Evolutionary conservation across 2,329 filamentous ascomycete species (phyloP).

Genomic region (Coleophoma eucalyptorum): DNA sequence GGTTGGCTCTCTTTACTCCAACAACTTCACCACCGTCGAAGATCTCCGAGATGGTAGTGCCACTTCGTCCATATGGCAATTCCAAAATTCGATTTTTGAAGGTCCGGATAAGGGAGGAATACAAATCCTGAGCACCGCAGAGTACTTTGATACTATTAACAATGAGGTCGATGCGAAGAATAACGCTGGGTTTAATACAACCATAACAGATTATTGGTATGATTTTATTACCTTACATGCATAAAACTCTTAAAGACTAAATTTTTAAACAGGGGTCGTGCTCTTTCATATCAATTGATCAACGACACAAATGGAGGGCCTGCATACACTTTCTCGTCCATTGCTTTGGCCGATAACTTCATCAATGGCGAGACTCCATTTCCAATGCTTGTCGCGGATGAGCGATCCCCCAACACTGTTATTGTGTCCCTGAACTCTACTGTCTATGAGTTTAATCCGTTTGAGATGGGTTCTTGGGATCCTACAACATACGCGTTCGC

Average conservation of each 20-base stretch:
- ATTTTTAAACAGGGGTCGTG: constrained; percentile 49
- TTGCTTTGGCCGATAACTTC: constrained; percentile 61
- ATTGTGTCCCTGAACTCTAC: constrained; percentile 69
- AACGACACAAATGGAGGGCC: constrained; percentile 72
- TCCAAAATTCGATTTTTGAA: constrained; percentile 57
- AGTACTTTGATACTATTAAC: constrained; percentile 60
- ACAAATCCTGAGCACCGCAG: constrained; percentile 48
- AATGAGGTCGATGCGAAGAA: constrained; percentile 57
- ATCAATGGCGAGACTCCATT: constrained; percentile 60
- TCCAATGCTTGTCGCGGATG: constrained; percentile 70
- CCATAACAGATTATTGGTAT: constrained; percentile 81
- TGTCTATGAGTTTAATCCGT: constrained; percentile 75
- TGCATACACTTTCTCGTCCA: constrained; percentile 78
- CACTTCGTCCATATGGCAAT: constrained; percentile 53
- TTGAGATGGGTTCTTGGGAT: constrained; percentile 75
- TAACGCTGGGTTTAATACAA: constrained; percentile 61
- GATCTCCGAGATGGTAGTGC: constrained; percentile 43
- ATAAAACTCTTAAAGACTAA: too few species aligned
- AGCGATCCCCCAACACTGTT: constrained; percentile 56
- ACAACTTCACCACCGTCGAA: constrained; percentile 72
- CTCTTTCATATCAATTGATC: constrained; percentile 81
- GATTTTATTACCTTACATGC: too few species aligned
- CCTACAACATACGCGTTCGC: constrained; percentile 69
- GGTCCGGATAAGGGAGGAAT: constrained; percentile 48
- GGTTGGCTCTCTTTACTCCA: constrained; percentile 72